Conservation (phyloP, 768 basidiomycete species). For the Agrocybe praecox region DNA sequence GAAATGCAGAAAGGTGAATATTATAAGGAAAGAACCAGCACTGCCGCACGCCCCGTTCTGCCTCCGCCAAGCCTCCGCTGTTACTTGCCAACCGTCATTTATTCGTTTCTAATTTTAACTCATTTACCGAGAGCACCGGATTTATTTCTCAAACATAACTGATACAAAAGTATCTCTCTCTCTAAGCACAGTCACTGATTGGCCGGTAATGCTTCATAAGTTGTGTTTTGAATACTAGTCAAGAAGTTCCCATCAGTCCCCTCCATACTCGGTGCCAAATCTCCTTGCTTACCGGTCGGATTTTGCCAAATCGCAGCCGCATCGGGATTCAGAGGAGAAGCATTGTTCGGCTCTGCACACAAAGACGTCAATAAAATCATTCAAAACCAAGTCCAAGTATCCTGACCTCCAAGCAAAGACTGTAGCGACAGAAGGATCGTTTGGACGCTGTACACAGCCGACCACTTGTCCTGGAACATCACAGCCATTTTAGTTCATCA, state of each 20-base stretch:
- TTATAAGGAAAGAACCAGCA: slow-evolving; percentile 4
- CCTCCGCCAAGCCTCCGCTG: slow-evolving; percentile 10
- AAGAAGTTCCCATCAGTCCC: slow-evolving; percentile 8
- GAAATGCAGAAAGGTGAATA: slow-evolving; percentile 1
- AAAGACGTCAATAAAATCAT: slow-evolving; percentile 5
- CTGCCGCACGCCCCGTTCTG: background rate
- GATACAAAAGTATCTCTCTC: slow-evolving; percentile 7
- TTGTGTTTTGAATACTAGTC: slow-evolving; percentile 69
- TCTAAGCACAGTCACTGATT: slow-evolving; percentile 33
- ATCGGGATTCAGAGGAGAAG: slow-evolving; percentile 86
- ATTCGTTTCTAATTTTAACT: background rate
- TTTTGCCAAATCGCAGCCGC: slow-evolving; percentile 82
- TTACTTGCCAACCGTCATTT: slow-evolving; percentile 12
- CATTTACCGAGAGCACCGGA: background rate
- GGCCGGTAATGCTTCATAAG: slow-evolving; percentile 75
- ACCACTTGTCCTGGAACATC: slow-evolving; percentile 80
- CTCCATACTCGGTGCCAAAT: background rate
- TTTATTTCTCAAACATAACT: slow-evolving; percentile 10
- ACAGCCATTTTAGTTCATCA: background rate
- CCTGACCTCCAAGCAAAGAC: slow-evolving; percentile 81
- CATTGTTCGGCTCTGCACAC: slow-evolving; percentile 84
- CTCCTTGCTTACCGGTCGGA: slow-evolving; percentile 52
- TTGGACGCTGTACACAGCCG: slow-evolving; percentile 89
- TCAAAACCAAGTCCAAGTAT: slow-evolving; percentile 5
- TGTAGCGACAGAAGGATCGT: slow-evolving; percentile 88